phyloP scores from a whole-genome alignment of 345 rosid species.

The Aquilaria malaccensis region DNA sequence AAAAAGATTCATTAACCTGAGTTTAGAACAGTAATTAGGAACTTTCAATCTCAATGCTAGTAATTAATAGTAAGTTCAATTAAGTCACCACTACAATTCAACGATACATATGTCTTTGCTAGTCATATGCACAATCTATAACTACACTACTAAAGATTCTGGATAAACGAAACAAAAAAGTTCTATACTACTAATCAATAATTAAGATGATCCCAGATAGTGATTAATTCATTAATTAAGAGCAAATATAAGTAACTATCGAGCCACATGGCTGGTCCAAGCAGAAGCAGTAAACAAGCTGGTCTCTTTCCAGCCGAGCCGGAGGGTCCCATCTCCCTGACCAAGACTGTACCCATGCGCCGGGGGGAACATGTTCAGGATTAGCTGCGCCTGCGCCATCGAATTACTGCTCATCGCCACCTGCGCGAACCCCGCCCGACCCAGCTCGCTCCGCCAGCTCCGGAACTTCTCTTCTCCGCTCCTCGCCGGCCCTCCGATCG shows the following conservation, averaged over 20 bases:
- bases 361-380: constrained; percentile 55
- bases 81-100: too few relatives aligned
- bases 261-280: constrained; percentile 43
- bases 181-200: too few relatives aligned
- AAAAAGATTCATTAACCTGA: too few relatives aligned
- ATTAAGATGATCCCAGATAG: too few relatives aligned
- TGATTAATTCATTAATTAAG: too few relatives aligned
- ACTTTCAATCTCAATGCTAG: too few relatives aligned
- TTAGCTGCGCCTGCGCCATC: constrained; percentile 68
- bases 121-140: too few relatives aligned
- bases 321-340: constrained; percentile 55
- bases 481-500: constrained; percentile 60
- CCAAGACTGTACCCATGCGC: constrained; percentile 53
- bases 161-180: too few relatives aligned
- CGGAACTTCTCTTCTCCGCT: constrained; percentile 59
- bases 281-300: constrained; percentile 60
- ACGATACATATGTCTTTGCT: too few relatives aligned
- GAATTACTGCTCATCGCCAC: constrained; percentile 56
- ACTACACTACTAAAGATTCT: too few relatives aligned
- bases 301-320: constrained; percentile 66
- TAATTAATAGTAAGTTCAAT: too few relatives aligned
- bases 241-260: constrained; percentile 9
- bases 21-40: too few relatives aligned
- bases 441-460: constrained; percentile 50
- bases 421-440: constrained; percentile 23